A percentile compares a stretch with the other conserved stretches of the same genome.
Evolutionary conservation across 345 rosid species (phyloP).

Genomic region (Melaleuca alternifolia): DNA sequence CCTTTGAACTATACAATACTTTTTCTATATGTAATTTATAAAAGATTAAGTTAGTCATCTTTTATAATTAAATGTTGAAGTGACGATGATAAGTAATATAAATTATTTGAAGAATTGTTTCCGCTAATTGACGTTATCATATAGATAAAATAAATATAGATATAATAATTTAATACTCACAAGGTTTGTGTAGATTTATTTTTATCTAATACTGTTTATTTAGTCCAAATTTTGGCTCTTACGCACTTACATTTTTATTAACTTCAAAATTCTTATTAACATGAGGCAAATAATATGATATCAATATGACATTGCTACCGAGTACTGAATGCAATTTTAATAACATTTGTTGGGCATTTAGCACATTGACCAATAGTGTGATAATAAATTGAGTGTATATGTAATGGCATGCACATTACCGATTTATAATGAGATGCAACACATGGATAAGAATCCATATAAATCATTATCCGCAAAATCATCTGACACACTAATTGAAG

Average conservation of each 20-base stretch:
- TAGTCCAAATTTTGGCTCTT: accelerated
- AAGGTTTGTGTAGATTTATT: not conserved
- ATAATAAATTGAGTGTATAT: no score
- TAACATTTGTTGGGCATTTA: no score
- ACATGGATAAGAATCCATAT: no score
- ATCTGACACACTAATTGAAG: no score
- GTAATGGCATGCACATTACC: not conserved
- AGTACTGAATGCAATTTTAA: not conserved
- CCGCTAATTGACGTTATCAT: not conserved
- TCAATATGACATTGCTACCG: no score
- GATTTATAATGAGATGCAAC: no score
- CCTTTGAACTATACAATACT: accelerated
- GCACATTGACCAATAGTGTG: no score
- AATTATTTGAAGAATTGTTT: not conserved
- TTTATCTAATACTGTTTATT: not conserved
- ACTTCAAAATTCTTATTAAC: no score
- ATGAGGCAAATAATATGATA: no score
- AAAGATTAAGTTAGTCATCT: accelerated
- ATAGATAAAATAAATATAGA: accelerated
- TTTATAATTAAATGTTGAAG: accelerated
- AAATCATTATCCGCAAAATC: no score
- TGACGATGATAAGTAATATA: accelerated
- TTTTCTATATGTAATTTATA: not conserved
- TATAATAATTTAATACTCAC: accelerated
- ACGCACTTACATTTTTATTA: no score